Conservation (phyloP, 2,329 filamentous ascomycete genomes). For the Penicillium sp. region DNA sequence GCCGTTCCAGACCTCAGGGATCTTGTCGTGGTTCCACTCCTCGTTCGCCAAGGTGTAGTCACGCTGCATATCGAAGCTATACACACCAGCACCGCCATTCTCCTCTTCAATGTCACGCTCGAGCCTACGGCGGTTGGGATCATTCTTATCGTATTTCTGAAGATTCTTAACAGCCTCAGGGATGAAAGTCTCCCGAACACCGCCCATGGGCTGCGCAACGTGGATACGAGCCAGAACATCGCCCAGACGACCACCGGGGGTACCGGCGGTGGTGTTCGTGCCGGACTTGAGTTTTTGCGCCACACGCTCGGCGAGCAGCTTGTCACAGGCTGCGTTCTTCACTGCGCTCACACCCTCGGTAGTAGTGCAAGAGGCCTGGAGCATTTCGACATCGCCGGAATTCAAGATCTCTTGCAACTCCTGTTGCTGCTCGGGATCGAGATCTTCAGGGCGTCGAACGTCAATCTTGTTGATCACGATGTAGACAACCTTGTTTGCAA, state of each 20-base stretch:
- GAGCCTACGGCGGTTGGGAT: conserved; percentile 73
- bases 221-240: conserved; percentile 93
- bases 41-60: conserved; percentile 82
- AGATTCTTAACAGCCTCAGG: conserved; percentile 73
- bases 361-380: conserved; percentile 91
- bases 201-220: conserved; percentile 87
- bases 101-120: conserved; percentile 85
- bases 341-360: conserved; percentile 90
- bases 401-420: conserved; percentile 76
- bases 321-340: conserved; percentile 90
- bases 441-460: conserved; percentile 76
- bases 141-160: conserved; percentile 84
- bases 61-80: conserved; percentile 84
- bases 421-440: conserved; percentile 70
- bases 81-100: conserved; percentile 91
- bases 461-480: conserved; percentile 99
- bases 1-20: conserved; percentile 89
- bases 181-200: conserved; percentile 76
- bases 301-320: conserved; percentile 85
- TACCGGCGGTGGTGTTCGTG: conserved; percentile 69
- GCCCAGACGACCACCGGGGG: conserved; percentile 72
- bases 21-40: conserved; percentile 94
- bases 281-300: conserved; percentile 90
- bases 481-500: conserved; percentile 95
- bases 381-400: conserved; percentile 81